phyloP scores from a whole-genome alignment of 148 eudicot genomes.

The Spergularia bocconei region DNA sequence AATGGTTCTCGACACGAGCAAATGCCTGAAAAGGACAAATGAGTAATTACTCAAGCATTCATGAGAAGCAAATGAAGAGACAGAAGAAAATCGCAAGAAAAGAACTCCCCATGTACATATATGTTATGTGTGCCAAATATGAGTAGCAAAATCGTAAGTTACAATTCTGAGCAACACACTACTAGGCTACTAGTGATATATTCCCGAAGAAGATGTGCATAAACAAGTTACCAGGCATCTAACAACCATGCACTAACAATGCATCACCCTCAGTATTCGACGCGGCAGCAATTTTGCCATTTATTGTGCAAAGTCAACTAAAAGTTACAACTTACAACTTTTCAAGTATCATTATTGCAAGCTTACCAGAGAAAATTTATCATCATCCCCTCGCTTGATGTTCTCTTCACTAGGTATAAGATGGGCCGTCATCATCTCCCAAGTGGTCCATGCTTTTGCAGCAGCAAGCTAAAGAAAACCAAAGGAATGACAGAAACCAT shows the following conservation, averaged over 20 bases:
- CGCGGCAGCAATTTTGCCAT: neutral
- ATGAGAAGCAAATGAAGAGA: neutral
- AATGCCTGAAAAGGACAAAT: constrained; percentile 61
- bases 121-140: neutral
- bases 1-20: constrained; percentile 95
- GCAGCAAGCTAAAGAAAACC: constrained; percentile 59
- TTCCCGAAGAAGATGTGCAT: neutral
- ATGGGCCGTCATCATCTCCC: constrained; percentile 98
- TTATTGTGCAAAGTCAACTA: neutral
- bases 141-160: neutral
- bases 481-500: neutral
- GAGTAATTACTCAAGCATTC: neutral
- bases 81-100: neutral
- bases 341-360: neutral
- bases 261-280: neutral
- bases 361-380: constrained; percentile 79
- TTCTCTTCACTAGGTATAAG: constrained; percentile 75
- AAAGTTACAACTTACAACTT: neutral
- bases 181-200: neutral
- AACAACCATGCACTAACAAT: neutral
- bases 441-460: constrained; percentile 94
- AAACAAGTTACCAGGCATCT: neutral
- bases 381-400: constrained; percentile 80
- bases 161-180: neutral
- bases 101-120: neutral